These are phyloP conservation scores for Coccomyxa sp. DNA, from an alignment of 139 green algal genomes.

Conservation along the genomic window DNA sequence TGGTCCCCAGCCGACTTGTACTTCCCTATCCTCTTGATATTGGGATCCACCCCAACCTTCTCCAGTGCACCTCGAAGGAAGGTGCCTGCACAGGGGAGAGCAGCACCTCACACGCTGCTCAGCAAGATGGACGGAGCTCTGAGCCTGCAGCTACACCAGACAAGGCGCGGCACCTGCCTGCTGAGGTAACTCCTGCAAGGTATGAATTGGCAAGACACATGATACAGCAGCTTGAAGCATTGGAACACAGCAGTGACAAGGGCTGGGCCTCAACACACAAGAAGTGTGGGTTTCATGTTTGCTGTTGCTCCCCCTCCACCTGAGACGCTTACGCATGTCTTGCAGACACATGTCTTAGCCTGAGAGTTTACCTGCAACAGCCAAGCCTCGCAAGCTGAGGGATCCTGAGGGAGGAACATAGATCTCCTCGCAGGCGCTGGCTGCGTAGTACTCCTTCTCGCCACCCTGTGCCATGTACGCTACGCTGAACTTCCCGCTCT, in stretches of 20 bases:
- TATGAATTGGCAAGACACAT: neutral
- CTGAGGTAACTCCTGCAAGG: neutral
- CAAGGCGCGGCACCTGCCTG: neutral
- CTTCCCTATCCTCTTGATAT: slow-evolving; percentile 85
- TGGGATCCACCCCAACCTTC: slow-evolving; percentile 86
- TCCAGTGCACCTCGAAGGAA: slow-evolving; percentile 89
- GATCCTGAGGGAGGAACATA: slow-evolving; percentile 77
- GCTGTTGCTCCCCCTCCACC: no score
- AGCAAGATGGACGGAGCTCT: neutral
- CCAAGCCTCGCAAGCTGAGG: slow-evolving; percentile 77
- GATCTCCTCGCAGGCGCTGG: slow-evolving; percentile 75
- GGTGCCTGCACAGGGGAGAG: slow-evolving; percentile 44
- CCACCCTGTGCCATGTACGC: slow-evolving; percentile 79
- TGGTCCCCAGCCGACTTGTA: slow-evolving; percentile 71
- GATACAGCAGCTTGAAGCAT: neutral
- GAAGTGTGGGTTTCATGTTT: no score
- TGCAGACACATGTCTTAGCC: neutral
- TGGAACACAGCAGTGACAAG: neutral
- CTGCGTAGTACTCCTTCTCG: slow-evolving; percentile 89
- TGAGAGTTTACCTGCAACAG: slow-evolving; percentile 53
- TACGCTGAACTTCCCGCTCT: slow-evolving; percentile 81
- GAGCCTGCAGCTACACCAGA: neutral
- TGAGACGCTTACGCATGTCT: no score
- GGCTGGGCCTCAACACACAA: neutral
- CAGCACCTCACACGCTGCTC: neutral